Evolutionary conservation across 140 eudicot species (phyloP), one percentile per base, ranked within the genome.

Genomic region (Bidens hawaiensis): DNA sequence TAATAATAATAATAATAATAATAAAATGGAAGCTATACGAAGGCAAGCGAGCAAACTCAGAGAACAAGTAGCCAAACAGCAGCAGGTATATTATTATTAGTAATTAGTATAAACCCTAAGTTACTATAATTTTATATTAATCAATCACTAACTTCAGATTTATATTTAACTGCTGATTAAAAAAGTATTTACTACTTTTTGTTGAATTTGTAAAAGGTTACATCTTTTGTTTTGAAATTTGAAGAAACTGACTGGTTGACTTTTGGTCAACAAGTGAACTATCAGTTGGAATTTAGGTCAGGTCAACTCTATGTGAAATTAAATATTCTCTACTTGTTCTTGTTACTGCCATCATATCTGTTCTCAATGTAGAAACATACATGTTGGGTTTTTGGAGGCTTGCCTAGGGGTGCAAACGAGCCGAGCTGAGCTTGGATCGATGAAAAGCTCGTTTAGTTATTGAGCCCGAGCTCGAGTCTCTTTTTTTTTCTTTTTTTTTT

Each of bases 51-150:
- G 80, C 76, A 91, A 85, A 81, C 73, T 91, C 16, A 78, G 98
- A 62, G 98, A 91, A 54, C 98, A 91, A 91, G 98, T 91, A 38
- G 95, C 96, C 57, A 91, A 83, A 72, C 98, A 91, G 43, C 98
- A 91, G 55, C 98, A 91, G 98, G 98, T 87, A 62, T 4, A 4
- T 6, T 21, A n/a, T n/a, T n/a, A n/a, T n/a, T n/a, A n/a, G n/a
- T n/a, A n/a, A n/a, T n/a, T n/a, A n/a, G n/a, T n/a, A n/a, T n/a
- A n/a, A n/a, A n/a, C n/a, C n/a, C n/a, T n/a, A n/a, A n/a, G 16
- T 40, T 10, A 18, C 31, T 30, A 16, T 27, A 21, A 26, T 34
- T 46, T 52, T 38, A 30, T 60, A 40, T 60, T 6, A 4, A 9
- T 40, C n/a, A 23, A n/a, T n/a, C n/a, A n/a, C n/a, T n/a, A n/a